Conservation (phyloP, 2,329 filamentous ascomycete genomes). For the Penicillium vulpinum region DNA sequence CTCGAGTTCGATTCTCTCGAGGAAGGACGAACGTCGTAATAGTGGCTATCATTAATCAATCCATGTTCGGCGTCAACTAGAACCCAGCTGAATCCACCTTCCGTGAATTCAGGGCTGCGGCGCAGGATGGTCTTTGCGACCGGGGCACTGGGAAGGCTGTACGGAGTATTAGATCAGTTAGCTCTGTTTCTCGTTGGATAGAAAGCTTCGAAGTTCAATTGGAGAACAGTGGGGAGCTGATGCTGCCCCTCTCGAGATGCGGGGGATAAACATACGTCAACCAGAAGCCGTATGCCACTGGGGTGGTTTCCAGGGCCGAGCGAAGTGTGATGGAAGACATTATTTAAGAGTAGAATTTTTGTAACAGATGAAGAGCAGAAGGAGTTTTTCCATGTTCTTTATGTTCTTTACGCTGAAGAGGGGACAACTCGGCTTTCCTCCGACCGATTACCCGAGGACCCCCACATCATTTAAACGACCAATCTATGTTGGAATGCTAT, state of each 20-base stretch:
- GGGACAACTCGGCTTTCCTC: slow-evolving; percentile 8
- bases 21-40: slow-evolving; percentile 35
- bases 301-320: slow-evolving; percentile 13
- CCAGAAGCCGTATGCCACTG: slow-evolving; percentile 35
- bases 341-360: neutral
- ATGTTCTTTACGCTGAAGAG: neutral
- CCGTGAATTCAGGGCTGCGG: slow-evolving; percentile 21
- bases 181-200: neutral
- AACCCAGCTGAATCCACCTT: slow-evolving; percentile 37
- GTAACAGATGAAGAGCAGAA: neutral
- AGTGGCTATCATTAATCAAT: slow-evolving; percentile 40
- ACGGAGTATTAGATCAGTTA: neutral
- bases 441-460: slow-evolving; percentile 13
- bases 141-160: slow-evolving; percentile 31
- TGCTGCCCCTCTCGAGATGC: neutral
- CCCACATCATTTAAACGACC: neutral
- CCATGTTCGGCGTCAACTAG: slow-evolving; percentile 44
- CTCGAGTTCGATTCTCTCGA: neutral
- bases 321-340: slow-evolving; percentile 13
- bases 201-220: neutral
- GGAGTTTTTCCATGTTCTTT: neutral
- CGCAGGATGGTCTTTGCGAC: slow-evolving; percentile 38
- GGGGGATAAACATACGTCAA: slow-evolving; percentile 30
- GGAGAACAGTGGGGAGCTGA: neutral
- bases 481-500: neutral